These are phyloP conservation scores for Camillea tinctor DNA, from an alignment of 2,329 filamentous ascomycete species.

Conservation along the genomic window DNA sequence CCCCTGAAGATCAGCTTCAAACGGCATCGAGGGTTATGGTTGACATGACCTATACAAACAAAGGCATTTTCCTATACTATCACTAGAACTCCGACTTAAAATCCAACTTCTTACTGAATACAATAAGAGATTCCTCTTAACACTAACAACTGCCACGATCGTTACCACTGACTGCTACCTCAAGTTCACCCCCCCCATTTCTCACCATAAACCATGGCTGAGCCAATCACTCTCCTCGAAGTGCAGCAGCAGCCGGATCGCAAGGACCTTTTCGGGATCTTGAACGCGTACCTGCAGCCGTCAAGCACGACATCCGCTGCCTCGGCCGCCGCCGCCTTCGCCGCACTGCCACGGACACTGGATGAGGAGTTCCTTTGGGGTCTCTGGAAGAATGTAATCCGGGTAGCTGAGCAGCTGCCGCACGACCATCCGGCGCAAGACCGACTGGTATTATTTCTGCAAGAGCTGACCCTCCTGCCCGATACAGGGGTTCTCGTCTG, in stretches of 20 bases:
- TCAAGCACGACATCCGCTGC: conserved; percentile 9
- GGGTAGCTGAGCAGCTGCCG: conserved; percentile 25
- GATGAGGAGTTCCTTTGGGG: conserved; percentile 24
- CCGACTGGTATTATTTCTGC: conserved; percentile 25
- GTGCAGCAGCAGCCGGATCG: conserved; percentile 3
- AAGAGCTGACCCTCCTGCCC: conserved; percentile 26
- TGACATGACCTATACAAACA: too few relatives aligned
- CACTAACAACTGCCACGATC: too few relatives aligned
- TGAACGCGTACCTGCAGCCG: conserved; percentile 20
- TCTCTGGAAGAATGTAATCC: conserved; percentile 25
- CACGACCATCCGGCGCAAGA: conserved; percentile 26
- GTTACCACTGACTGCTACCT: background rate
- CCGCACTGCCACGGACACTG: conserved; percentile 6
- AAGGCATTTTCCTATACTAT: too few relatives aligned
- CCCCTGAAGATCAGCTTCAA: background rate
- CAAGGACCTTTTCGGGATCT: conserved; percentile 19
- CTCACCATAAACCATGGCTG: background rate
- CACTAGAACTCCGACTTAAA: background rate
- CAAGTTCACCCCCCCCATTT: too few relatives aligned
- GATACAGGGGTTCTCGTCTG: conserved; percentile 25
- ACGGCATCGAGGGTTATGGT: too few relatives aligned
- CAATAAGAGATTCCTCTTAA: too few relatives aligned
- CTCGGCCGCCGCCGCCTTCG: conserved; percentile 17
- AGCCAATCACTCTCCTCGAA: conserved; percentile 3
- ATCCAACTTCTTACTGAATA: background rate